Conservation (phyloP, 495 filamentous ascomycete species). For the Pyrenula massariospora region DNA sequence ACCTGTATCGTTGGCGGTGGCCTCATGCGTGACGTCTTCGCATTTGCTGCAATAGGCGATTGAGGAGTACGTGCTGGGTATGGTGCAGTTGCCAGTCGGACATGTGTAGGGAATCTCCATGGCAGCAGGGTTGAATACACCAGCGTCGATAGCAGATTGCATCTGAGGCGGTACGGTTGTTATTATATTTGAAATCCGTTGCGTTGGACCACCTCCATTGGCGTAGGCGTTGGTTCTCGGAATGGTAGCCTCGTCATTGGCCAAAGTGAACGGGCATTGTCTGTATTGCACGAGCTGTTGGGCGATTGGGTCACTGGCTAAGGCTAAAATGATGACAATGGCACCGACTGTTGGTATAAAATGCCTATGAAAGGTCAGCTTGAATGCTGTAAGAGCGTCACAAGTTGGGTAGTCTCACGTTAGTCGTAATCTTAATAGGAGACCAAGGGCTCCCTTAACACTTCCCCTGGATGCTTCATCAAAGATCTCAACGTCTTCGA, state of each 20-base stretch:
- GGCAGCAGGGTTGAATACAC: slow-evolving; percentile 1
- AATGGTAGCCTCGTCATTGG: background rate
- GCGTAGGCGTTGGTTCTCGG: background rate
- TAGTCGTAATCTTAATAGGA: slow-evolving; percentile 4
- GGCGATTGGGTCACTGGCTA: slow-evolving; percentile 8
- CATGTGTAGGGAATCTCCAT: background rate
- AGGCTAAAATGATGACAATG: slow-evolving; percentile 5
- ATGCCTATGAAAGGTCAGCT: slow-evolving; percentile 1
- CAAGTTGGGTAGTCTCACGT: too few species aligned
- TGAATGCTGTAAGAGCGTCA: too few species aligned
- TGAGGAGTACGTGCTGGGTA: background rate
- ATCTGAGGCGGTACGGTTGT: background rate
- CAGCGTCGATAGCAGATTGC: slow-evolving; percentile 2
- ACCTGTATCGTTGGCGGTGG: background rate
- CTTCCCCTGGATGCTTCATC: slow-evolving; percentile 7
- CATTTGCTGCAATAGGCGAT: background rate
- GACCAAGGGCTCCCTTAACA: slow-evolving; percentile 3
- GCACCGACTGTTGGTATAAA: slow-evolving; percentile 7
- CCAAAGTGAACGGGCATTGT: background rate
- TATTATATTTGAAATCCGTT: background rate
- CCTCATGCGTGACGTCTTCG: background rate
- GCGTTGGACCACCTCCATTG: background rate
- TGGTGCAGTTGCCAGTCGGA: background rate
- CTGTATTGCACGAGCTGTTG: slow-evolving; percentile 6
- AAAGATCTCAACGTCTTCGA: slow-evolving; percentile 9